Evolutionary conservation across 352 stramenopile species (phyloP).

Genomic region (Paralagenidium karlingii): DNA sequence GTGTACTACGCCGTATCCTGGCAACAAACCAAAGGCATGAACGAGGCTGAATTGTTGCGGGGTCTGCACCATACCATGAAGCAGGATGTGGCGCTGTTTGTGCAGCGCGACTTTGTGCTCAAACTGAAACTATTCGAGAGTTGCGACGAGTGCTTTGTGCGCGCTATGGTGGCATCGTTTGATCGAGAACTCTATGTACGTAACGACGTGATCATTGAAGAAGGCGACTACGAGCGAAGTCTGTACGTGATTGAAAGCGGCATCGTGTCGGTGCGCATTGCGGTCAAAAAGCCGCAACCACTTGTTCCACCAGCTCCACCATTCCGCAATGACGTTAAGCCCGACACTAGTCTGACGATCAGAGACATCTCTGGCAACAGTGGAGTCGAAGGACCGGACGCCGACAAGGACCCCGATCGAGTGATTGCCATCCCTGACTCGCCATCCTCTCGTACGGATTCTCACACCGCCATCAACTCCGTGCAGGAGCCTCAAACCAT

Average conservation of each 20-base stretch:
- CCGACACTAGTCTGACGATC: constrained; percentile 8
- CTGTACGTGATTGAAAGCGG: constrained; percentile 25
- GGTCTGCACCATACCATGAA: constrained; percentile 33
- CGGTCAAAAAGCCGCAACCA: not conserved
- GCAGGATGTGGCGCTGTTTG: constrained; percentile 46
- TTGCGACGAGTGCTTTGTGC: constrained; percentile 44
- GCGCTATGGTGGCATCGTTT: constrained; percentile 43
- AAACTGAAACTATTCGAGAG: constrained; percentile 45
- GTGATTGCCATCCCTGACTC: not conserved
- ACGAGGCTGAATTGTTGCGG: constrained; percentile 35
- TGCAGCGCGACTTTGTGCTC: constrained; percentile 41
- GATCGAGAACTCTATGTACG: constrained; percentile 60
- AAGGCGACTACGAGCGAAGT: constrained; percentile 38
- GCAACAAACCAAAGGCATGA: constrained; percentile 52
- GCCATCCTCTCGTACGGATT: not conserved
- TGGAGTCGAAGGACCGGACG: not conserved
- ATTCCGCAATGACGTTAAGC: constrained; percentile 8
- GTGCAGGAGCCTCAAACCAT: constrained; percentile 17
- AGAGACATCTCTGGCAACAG: not conserved
- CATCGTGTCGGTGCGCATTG: constrained; percentile 41
- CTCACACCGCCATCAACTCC: not conserved
- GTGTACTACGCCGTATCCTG: constrained; percentile 58
- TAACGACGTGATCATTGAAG: constrained; percentile 62
- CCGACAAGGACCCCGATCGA: not conserved
- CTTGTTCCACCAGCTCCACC: too few species aligned